phyloP scores from a whole-genome alignment of 139 green algal species.

The Chlamydomonas eustigma region DNA sequence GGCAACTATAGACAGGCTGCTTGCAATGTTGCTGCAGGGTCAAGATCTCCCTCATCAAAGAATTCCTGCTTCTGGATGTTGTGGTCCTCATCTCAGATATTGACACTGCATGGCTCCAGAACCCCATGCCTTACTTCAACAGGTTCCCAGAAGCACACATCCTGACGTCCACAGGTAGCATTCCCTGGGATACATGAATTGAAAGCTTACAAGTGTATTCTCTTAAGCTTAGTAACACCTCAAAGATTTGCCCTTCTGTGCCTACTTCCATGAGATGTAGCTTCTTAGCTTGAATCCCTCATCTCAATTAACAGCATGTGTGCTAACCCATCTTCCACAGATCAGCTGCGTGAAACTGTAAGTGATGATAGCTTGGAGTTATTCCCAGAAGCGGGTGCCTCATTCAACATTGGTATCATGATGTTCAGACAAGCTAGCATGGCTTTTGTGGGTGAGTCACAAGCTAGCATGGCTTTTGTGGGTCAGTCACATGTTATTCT shows the following conservation, averaged over 20 bases:
- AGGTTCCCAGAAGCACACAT: conserved; percentile 74
- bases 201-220: no score
- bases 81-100: conserved; percentile 57
- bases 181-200: neutral
- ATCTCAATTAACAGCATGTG: no score
- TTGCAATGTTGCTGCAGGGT: conserved; percentile 8
- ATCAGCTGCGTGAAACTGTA: neutral
- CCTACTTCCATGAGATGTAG: no score
- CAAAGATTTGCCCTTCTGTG: no score
- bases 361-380: conserved; percentile 59
- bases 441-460: conserved; percentile 32
- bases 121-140: conserved; percentile 76
- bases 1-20: no score
- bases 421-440: conserved; percentile 54
- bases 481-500: conserved; percentile 22
- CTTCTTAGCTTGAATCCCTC: no score
- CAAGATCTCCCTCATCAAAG: conserved; percentile 26
- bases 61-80: conserved; percentile 26
- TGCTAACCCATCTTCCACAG: no score
- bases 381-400: conserved; percentile 38
- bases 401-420: conserved; percentile 95
- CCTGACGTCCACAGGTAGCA: conserved; percentile 59
- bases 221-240: no score
- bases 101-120: conserved; percentile 69
- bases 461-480: conserved; percentile 34